Conservation (phyloP, 2,329 filamentous ascomycete genomes). For the Geosmithia morbida region DNA sequence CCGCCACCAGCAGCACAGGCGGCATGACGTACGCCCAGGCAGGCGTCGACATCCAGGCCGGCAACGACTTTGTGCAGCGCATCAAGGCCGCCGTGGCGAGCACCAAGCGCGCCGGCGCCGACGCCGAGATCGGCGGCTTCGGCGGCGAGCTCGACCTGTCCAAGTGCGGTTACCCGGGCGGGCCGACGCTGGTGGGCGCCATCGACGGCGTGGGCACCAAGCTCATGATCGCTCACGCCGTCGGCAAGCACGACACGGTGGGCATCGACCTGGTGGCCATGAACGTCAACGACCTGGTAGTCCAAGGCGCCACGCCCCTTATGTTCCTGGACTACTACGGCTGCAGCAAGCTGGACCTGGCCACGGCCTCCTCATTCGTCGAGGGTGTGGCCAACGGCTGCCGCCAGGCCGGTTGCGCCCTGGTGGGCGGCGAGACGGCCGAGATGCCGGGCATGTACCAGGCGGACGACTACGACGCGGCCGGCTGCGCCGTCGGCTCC, state of each 20-base stretch:
- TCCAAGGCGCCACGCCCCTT: conserved; percentile 86
- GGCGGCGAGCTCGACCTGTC: conserved; percentile 53
- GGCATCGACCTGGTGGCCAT: conserved; percentile 96
- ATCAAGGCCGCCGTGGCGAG: conserved; percentile 86
- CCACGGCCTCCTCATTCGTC: conserved; percentile 72
- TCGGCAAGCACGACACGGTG: conserved; percentile 84
- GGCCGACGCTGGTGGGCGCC: conserved; percentile 77
- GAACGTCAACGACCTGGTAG: conserved; percentile 97
- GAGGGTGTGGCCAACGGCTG: conserved; percentile 83
- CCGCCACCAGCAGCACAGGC: conserved; percentile 27
- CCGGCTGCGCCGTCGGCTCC: conserved; percentile 78
- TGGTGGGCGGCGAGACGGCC: conserved; percentile 94
- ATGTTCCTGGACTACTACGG: conserved; percentile 98
- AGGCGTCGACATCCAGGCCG: conserved; percentile 87
- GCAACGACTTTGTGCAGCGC: conserved; percentile 79
- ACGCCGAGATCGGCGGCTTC: conserved; percentile 90
- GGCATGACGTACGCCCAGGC: conserved; percentile 82
- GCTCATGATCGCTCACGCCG: conserved; percentile 84
- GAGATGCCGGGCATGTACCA: conserved; percentile 97
- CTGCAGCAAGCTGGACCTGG: conserved; percentile 72
- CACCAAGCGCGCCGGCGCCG: conserved; percentile 73
- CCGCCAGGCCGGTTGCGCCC: conserved; percentile 67
- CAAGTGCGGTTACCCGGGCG: conserved; percentile 56
- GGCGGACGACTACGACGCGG: conserved; percentile 81
- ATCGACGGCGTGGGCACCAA: conserved; percentile 97